Percentiles rank a stretch among this genome's conserved stretches.
Evolutionary conservation across 495 filamentous ascomycete species (phyloP).

Genomic region (Penicillium simplicissimum): DNA sequence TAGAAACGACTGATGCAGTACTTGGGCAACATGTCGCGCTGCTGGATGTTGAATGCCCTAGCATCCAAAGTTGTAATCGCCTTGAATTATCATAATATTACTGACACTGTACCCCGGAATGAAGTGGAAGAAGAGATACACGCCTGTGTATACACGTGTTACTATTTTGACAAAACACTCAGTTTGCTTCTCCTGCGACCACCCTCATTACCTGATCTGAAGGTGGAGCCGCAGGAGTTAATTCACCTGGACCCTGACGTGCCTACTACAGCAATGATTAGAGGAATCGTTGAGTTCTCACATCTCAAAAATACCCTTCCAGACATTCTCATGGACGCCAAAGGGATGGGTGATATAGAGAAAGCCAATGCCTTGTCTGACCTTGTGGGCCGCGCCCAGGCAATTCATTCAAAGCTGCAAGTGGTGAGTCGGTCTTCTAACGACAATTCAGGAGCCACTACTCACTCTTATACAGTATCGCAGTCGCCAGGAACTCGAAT

Average conservation of each 20-base stretch:
- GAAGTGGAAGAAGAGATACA: slow-evolving; percentile 31
- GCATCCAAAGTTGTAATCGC: slow-evolving; percentile 30
- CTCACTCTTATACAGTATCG: slow-evolving; percentile 16
- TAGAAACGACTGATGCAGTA: slow-evolving; percentile 33
- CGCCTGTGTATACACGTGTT: slow-evolving; percentile 32
- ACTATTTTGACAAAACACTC: slow-evolving; percentile 38
- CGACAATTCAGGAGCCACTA: background rate
- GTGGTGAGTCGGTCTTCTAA: slow-evolving; percentile 10
- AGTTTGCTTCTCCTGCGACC: slow-evolving; percentile 41
- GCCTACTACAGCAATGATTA: slow-evolving; percentile 27
- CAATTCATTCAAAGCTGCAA: slow-evolving; percentile 24
- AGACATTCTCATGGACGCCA: slow-evolving; percentile 23
- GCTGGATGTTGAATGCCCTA: slow-evolving; percentile 30
- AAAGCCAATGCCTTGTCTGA: slow-evolving; percentile 29
- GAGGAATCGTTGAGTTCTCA: slow-evolving; percentile 28
- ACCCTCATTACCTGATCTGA: slow-evolving; percentile 33
- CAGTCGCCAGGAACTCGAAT: slow-evolving; percentile 22
- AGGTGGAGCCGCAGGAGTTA: slow-evolving; percentile 24
- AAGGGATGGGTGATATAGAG: slow-evolving; percentile 19
- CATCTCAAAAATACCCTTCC: slow-evolving; percentile 25
- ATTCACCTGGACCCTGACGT: slow-evolving; percentile 27
- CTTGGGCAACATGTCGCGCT: slow-evolving; percentile 30
- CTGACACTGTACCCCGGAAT: slow-evolving; percentile 16
- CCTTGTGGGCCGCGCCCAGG: slow-evolving; percentile 22
- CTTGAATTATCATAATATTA: slow-evolving; percentile 33